Percentiles rank a stretch among this genome's conserved stretches.
These are phyloP conservation scores for Emericellopsis cladophorae DNA, from an alignment of 2,329 filamentous ascomycete species.

Conservation along the genomic window DNA sequence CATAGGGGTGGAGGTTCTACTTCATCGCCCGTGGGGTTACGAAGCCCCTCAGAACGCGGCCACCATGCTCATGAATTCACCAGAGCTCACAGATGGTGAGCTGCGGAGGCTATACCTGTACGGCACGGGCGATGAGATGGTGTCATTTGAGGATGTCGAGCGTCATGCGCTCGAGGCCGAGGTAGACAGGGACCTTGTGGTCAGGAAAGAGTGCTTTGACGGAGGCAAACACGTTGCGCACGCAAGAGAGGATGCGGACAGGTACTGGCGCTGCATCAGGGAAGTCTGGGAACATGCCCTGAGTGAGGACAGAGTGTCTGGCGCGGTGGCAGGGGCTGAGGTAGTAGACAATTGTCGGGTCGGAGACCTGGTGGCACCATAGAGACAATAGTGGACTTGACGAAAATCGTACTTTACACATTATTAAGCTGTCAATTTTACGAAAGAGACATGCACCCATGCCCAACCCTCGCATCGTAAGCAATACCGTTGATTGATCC, in stretches of 20 bases:
- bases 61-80: conserved; percentile 22
- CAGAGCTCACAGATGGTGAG: conserved; percentile 3
- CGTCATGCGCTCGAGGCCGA: conserved; percentile 28
- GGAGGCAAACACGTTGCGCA: conserved; percentile 38
- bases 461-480: too few relatives aligned
- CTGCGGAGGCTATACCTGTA: not conserved
- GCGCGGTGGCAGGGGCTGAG: too few relatives aligned
- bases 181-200: conserved; percentile 20
- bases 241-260: conserved; percentile 25
- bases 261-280: conserved; percentile 37
- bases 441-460: too few relatives aligned
- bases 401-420: not conserved
- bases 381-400: too few relatives aligned
- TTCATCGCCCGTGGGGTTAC: conserved; percentile 15
- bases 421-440: too few relatives aligned
- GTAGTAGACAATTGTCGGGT: too few relatives aligned
- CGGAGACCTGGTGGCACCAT: too few relatives aligned
- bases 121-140: conserved; percentile 2
- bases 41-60: conserved; percentile 17
- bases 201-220: conserved; percentile 31
- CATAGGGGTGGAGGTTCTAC: conserved; percentile 17
- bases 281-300: conserved; percentile 24
- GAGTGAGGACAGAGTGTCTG: too few relatives aligned
- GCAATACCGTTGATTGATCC: too few relatives aligned
- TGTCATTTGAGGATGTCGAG: conserved; percentile 2